phyloP scores from a whole-genome alignment of 805 yeast genomes.

The Naumovozyma dairenensis region DNA sequence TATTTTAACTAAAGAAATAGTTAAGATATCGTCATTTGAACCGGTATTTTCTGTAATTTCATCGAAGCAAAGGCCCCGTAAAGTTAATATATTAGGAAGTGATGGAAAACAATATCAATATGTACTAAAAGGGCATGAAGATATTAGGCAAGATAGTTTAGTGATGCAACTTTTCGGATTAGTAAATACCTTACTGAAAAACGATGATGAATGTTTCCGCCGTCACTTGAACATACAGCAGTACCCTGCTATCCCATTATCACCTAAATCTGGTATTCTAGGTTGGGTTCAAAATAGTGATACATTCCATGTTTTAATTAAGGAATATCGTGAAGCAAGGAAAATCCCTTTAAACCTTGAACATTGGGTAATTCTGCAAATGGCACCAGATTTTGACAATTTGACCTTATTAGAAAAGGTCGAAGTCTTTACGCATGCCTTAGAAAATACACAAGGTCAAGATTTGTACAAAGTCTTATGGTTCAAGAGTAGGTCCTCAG shows the following conservation, averaged over 20 bases:
- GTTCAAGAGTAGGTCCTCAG: slow-evolving; percentile 92
- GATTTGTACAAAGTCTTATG: slow-evolving; percentile 91
- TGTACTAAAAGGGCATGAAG: slow-evolving; percentile 90
- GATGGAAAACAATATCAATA: slow-evolving; percentile 88
- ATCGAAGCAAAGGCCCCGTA: slow-evolving; percentile 93
- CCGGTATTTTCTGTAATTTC: slow-evolving; percentile 80
- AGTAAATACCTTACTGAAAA: slow-evolving; percentile 79
- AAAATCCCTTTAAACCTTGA: slow-evolving; percentile 85
- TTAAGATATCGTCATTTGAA: slow-evolving; percentile 65
- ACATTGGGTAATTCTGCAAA: slow-evolving; percentile 90
- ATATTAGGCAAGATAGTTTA: slow-evolving; percentile 90
- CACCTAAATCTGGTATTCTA: slow-evolving; percentile 91
- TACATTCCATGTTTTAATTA: slow-evolving; percentile 85
- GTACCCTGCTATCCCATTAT: slow-evolving; percentile 87
- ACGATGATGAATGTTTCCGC: slow-evolving; percentile 93
- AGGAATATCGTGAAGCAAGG: slow-evolving; percentile 86
- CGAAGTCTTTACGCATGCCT: slow-evolving; percentile 91
- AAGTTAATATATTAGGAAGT: slow-evolving; percentile 67
- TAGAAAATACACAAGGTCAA: slow-evolving; percentile 93
- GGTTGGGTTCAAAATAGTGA: slow-evolving; percentile 98
- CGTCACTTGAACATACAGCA: slow-evolving; percentile 88
- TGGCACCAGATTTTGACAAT: slow-evolving; percentile 93
- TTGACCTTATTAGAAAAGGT: slow-evolving; percentile 84
- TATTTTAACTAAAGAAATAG: slow-evolving; percentile 69
- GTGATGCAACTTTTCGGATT: slow-evolving; percentile 97